Evolutionary conservation across 148 eudicot species (phyloP).

Genomic region (Talinum fruticosum): DNA sequence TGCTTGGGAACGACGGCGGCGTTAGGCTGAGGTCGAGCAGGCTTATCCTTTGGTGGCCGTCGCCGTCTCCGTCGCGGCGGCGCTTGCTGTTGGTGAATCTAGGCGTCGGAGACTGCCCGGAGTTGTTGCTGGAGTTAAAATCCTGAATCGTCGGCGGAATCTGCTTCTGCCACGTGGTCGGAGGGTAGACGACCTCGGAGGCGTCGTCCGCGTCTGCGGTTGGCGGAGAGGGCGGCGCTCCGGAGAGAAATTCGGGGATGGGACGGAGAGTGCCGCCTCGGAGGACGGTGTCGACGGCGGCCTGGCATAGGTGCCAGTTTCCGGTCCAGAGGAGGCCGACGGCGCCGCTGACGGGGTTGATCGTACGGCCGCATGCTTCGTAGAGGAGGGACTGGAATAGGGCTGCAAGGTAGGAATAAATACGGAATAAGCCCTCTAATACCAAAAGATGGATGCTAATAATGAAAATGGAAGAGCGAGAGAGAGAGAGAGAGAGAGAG

Average conservation of each 20-base stretch:
- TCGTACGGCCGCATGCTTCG: slow-evolving; percentile 77
- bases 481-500: too few relatives aligned
- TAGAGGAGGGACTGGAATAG: slow-evolving; percentile 65
- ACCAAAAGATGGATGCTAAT: not conserved
- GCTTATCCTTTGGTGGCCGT: not conserved
- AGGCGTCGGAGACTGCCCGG: slow-evolving; percentile 13
- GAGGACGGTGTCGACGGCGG: slow-evolving; percentile 69
- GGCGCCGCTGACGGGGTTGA: slow-evolving; percentile 76
- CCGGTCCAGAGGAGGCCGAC: slow-evolving; percentile 66
- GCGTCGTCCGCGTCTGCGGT: slow-evolving; percentile 31
- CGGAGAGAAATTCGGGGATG: slow-evolving; percentile 47
- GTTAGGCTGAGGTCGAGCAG: slow-evolving; percentile 43
- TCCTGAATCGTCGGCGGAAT: slow-evolving; percentile 22
- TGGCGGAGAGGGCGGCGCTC: slow-evolving; percentile 23
- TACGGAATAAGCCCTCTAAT: not conserved
- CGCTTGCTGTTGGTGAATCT: slow-evolving; percentile 24
- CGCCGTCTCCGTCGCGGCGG: not conserved
- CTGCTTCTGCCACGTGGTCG: slow-evolving; percentile 15
- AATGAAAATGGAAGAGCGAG: too few relatives aligned
- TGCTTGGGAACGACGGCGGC: slow-evolving; percentile 17
- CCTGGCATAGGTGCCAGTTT: slow-evolving; percentile 73
- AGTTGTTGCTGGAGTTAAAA: slow-evolving; percentile 1
- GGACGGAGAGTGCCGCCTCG: slow-evolving; percentile 60
- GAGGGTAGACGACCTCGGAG: slow-evolving; percentile 33
- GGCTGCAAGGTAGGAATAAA: slow-evolving; percentile 33